A percentile compares a stretch with the other conserved stretches of the same genome.
phyloP scores from a whole-genome alignment of 1,139 yeast genomes.

The Pneumocystis sp. region DNA sequence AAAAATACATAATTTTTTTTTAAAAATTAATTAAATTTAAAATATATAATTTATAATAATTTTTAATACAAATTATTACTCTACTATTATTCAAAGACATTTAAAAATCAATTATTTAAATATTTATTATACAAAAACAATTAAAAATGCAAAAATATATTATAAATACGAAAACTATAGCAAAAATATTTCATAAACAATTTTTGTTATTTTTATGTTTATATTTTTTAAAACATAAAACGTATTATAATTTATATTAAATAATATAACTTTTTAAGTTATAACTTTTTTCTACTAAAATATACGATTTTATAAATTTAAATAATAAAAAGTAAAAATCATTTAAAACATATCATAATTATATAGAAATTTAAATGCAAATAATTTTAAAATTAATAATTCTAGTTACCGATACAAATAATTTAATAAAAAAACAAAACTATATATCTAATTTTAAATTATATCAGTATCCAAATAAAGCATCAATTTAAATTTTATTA shows the following conservation, averaged over 20 bases:
- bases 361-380: too few species aligned
- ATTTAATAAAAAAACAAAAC: not conserved
- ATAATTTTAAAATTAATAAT: too few species aligned
- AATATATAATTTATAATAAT: not conserved
- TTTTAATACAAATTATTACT: not conserved
- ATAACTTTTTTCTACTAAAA: not conserved
- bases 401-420: too few species aligned
- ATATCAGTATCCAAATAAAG: not conserved
- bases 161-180: not conserved
- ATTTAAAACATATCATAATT: too few species aligned
- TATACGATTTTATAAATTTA: too few species aligned
- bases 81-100: not conserved
- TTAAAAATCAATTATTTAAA: not conserved
- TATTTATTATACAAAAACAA: not conserved
- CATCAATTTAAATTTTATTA: too few species aligned
- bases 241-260: not conserved
- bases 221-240: not conserved
- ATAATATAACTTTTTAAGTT: not conserved
- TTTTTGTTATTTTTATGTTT: not conserved
- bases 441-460: too few species aligned
- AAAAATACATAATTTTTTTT: not conserved
- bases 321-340: too few species aligned
- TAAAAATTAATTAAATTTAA: not conserved
- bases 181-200: not conserved
- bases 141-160: not conserved